Percentiles rank a stretch among this genome's conserved stretches.
phyloP scores from a whole-genome alignment of 768 basidiomycete species.

The Suillus spraguei region DNA sequence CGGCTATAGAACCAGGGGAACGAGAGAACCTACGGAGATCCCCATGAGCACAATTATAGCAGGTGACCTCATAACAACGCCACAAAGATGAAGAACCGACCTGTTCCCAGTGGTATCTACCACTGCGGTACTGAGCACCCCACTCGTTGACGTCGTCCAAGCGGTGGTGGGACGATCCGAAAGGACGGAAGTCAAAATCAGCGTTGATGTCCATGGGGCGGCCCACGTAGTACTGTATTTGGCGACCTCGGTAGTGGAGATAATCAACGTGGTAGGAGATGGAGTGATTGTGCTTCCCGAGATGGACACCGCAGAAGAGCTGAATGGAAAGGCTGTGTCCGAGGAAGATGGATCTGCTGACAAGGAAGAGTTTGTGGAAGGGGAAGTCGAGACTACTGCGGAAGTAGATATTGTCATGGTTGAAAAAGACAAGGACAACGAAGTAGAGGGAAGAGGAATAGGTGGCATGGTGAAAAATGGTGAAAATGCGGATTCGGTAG shows the following conservation, averaged over 20 bases:
- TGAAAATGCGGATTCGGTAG: not conserved
- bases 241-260: constrained; percentile 19
- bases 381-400: not conserved
- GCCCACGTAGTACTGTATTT: constrained; percentile 6
- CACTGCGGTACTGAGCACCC: constrained; percentile 26
- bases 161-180: constrained; percentile 20
- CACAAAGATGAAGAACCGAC: constrained; percentile 20
- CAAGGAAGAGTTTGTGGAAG: not conserved
- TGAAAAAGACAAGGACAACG: not conserved
- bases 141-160: constrained; percentile 22
- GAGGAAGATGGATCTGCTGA: not conserved
- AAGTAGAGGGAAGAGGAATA: not conserved
- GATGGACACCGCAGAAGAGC: not conserved
- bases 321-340: not conserved
- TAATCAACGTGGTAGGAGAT: constrained; percentile 18
- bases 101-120: constrained; percentile 11
- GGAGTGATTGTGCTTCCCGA: not conserved
- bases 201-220: constrained; percentile 20
- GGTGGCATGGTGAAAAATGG: not conserved
- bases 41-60: constrained; percentile 11
- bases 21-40: constrained; percentile 12
- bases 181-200: constrained; percentile 22
- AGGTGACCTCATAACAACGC: constrained; percentile 6
- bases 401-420: not conserved
- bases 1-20: constrained; percentile 29